A percentile compares a stretch with the other conserved stretches of the same genome.
Evolutionary conservation across 148 eudicot genomes (phyloP).

Genomic region (Rhododendron williamsianum): DNA sequence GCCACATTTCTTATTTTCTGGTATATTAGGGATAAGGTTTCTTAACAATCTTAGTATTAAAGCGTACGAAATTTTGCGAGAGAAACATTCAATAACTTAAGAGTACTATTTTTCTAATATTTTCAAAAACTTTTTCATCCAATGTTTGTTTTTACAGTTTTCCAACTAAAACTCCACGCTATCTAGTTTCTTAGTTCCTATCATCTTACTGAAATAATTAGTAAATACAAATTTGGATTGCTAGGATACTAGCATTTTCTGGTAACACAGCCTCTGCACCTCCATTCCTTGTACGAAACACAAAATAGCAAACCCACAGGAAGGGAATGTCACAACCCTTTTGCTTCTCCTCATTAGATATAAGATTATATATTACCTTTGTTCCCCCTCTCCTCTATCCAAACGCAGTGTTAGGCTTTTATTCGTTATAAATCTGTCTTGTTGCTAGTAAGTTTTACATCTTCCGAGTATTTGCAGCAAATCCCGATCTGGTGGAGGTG

Average conservation of each 20-base stretch:
- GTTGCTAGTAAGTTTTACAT: not conserved
- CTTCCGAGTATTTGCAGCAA: conserved; percentile 19
- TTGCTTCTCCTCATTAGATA: not conserved
- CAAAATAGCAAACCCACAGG: not conserved
- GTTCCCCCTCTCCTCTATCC: not conserved
- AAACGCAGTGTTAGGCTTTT: not conserved
- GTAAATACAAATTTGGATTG: not conserved
- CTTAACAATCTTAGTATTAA: not conserved
- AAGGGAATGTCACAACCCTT: not conserved
- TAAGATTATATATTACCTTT: not conserved
- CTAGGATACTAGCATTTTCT: not conserved
- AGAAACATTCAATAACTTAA: not conserved
- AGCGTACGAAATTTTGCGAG: not conserved
- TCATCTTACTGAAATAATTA: not conserved
- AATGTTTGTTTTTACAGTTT: not conserved
- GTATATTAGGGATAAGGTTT: not conserved
- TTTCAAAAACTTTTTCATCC: not conserved
- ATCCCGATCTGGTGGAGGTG: conserved; percentile 55
- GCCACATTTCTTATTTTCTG: not conserved
- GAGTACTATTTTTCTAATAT: not conserved
- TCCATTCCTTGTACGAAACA: not conserved
- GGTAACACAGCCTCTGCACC: not conserved
- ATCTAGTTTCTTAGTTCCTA: not conserved
- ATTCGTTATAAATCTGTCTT: not conserved
- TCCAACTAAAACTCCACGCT: not conserved